Percentiles rank a stretch among this genome's conserved stretches.
phyloP scores from a whole-genome alignment of 495 filamentous ascomycete genomes.

The Cercophora scortea region DNA sequence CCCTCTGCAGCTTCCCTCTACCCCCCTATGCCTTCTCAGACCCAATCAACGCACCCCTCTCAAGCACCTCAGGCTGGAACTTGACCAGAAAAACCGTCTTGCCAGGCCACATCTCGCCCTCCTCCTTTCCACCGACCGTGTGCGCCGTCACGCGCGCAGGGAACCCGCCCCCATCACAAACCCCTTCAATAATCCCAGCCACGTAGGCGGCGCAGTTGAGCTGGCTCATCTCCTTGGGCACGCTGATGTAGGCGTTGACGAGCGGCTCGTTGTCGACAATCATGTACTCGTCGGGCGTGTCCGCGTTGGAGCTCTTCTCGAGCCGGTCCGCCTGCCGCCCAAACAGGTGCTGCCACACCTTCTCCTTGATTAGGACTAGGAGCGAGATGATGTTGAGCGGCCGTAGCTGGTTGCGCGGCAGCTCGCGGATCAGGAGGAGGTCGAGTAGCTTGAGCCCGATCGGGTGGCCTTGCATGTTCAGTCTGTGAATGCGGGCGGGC shows the following conservation, averaged over 20 bases:
- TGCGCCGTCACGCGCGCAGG: conserved; percentile 86
- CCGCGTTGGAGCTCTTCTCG: conserved; percentile 74
- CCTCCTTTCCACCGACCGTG: conserved; percentile 64
- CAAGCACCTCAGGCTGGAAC: conserved; percentile 81
- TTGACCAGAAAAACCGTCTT: conserved; percentile 93
- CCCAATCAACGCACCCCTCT: conserved; percentile 66
- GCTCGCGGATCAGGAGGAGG: conserved; percentile 78
- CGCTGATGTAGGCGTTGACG: conserved; percentile 85
- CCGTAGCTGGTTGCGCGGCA: conserved; percentile 57
- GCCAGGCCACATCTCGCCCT: conserved; percentile 82
- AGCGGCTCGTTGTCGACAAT: conserved; percentile 94
- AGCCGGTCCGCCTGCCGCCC: conserved; percentile 81
- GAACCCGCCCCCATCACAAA: conserved; percentile 87
- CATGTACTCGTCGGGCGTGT: conserved; percentile 92
- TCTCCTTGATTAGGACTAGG: conserved; percentile 87
- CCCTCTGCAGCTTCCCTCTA: too few species aligned
- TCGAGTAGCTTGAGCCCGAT: conserved; percentile 92
- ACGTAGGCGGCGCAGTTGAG: conserved; percentile 95
- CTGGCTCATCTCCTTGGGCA: conserved; percentile 90
- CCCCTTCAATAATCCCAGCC: conserved; percentile 90
- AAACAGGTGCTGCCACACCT: conserved; percentile 89
- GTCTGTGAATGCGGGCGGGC: conserved; percentile 36
- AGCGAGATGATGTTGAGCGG: conserved; percentile 85
- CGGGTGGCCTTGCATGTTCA: conserved; percentile 92
- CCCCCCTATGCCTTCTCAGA: conserved; percentile 12